phyloP scores from a whole-genome alignment of 2,329 filamentous ascomycete species.

The Colletotrichum limetticola region DNA sequence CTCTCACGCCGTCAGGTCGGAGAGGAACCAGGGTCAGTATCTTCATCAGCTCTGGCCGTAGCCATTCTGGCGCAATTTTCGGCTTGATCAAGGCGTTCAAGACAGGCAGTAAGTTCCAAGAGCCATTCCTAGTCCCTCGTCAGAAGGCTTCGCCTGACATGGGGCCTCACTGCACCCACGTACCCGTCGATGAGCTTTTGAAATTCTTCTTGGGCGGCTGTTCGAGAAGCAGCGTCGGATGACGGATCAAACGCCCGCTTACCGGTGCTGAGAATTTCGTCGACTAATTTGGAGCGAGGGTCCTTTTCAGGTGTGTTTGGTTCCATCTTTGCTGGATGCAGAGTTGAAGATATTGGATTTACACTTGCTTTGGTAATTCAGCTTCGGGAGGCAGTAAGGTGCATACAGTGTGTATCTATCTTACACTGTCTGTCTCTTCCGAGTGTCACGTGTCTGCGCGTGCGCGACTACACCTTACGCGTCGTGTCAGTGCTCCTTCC shows the following conservation, averaged over 20 bases:
- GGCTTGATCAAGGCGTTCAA: slow-evolving; percentile 74
- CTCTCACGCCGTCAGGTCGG: slow-evolving; percentile 70
- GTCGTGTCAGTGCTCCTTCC: neutral
- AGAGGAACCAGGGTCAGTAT: slow-evolving; percentile 71
- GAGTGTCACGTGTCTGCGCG: slow-evolving; percentile 42
- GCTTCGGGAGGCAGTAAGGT: neutral
- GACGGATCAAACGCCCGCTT: slow-evolving; percentile 62
- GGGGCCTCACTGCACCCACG: slow-evolving; percentile 8
- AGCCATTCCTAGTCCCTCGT: slow-evolving; percentile 41
- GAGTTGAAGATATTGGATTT: neutral
- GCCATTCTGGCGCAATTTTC: slow-evolving; percentile 66
- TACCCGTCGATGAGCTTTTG: slow-evolving; percentile 62
- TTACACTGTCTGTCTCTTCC: neutral
- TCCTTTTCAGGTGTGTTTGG: slow-evolving; percentile 18
- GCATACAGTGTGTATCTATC: neutral
- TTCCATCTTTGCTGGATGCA: slow-evolving; percentile 23
- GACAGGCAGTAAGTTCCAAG: slow-evolving; percentile 67
- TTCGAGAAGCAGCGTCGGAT: slow-evolving; percentile 44
- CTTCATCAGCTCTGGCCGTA: slow-evolving; percentile 66
- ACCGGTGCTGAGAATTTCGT: slow-evolving; percentile 51
- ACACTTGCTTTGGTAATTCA: slow-evolving; percentile 1
- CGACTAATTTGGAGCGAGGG: slow-evolving; percentile 38
- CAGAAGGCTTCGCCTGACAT: slow-evolving; percentile 38
- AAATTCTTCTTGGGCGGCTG: slow-evolving; percentile 52
- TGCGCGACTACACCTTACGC: neutral